Evolutionary conservation across 768 basidiomycete genomes (phyloP), one percentile per base, ranked within the genome.

Genomic region (Tubosaeta brunneosetosa): DNA sequence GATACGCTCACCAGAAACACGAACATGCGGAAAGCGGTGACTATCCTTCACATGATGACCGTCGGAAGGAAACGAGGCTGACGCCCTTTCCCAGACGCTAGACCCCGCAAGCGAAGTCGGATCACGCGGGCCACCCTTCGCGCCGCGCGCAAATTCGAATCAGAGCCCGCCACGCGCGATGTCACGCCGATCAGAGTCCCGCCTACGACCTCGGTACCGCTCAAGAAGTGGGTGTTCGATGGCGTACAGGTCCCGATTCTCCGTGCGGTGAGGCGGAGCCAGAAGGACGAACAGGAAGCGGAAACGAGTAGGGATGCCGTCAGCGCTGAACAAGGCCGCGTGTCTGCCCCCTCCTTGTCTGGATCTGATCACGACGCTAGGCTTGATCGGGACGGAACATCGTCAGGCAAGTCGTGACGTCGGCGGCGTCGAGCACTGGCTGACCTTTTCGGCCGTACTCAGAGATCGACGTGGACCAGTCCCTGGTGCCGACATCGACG

Each of bases 371-470:
- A 60, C 26, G 59, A 65, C 8, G 22, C 22, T 22, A 64, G 66
- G 22, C 57, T 72, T 26, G 69, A 64, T 50, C 67, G 72, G 70
- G 71, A 73, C 11, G 48, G 22, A 22, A 53, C 56, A 27, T 51
- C 55, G 11, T 69, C 67, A 3, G 67, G 67, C 58, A 45, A 41
- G 58, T 52, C 3, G 13, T 40, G 13, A 34, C 13, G 34, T 36
- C 29, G 22, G 32, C 42, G 31, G 16, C 26, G 36, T 22, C 6
- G 6, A 10, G 38, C 44, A 17, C 25, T 0, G 10, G 3, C 29
- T 56, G 2, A 52, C 38, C 31, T 40, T 17, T 2, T 36, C 3
- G 34, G 8, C 41, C 19, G 8, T 26, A 17, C 26, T 4, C 47
- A 69, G 67, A 65, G 38, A 40, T 55, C 16, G 55, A 60, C n/a